Conservation (phyloP, 2,329 filamentous ascomycete genomes). For the Leptographium galeiforme region DNA sequence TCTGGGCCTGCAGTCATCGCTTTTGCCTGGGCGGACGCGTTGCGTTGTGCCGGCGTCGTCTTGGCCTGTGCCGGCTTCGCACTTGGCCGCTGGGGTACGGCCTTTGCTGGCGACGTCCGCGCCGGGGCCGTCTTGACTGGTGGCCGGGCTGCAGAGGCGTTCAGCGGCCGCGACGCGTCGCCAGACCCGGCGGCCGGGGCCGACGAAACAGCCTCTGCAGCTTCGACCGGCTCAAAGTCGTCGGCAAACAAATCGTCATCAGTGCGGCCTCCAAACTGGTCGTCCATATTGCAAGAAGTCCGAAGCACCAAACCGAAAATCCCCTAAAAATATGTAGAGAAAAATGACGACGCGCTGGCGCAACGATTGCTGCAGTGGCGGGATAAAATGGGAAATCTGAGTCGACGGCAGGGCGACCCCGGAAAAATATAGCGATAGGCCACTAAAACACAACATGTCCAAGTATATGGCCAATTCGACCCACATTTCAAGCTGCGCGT, state of each 20-base stretch:
- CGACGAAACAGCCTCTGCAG: background rate
- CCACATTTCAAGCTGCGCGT: too few species aligned
- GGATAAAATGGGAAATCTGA: background rate
- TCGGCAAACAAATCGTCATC: slow-evolving; percentile 51
- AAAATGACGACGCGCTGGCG: background rate
- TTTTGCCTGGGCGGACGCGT: background rate
- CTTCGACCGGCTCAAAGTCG: slow-evolving; percentile 42
- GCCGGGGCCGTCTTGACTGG: background rate
- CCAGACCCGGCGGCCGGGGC: background rate
- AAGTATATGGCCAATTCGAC: too few species aligned
- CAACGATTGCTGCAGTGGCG: background rate
- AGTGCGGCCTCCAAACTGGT: slow-evolving; percentile 46
- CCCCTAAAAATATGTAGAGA: background rate
- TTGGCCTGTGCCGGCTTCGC: background rate
- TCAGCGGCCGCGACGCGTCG: background rate
- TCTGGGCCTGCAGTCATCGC: background rate
- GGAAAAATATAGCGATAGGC: too few species aligned
- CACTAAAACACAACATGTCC: too few species aligned
- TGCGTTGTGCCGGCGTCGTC: background rate
- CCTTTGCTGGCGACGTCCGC: background rate
- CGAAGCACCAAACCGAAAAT: too few species aligned
- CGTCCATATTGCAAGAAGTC: slow-evolving; percentile 32
- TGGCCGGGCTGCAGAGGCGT: too few species aligned
- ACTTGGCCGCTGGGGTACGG: background rate
- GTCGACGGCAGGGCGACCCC: too few species aligned